Evolutionary conservation across 495 filamentous ascomycete genomes (phyloP), one percentile per base, ranked within the genome.

Genomic region (Daldinia loculata): DNA sequence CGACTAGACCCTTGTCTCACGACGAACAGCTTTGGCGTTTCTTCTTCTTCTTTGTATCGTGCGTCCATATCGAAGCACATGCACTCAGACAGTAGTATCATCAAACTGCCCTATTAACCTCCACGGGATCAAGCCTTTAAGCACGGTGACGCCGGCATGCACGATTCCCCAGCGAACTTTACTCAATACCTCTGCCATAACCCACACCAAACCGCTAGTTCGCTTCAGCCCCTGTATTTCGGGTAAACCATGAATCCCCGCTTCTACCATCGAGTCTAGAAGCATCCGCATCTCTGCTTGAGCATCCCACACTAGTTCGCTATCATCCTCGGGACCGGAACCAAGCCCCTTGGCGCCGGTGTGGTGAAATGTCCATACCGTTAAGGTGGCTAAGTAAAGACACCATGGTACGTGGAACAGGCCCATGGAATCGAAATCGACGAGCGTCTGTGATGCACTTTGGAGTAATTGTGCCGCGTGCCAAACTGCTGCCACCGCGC

Each of bases 321-420:
- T 79, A 19, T 78, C 75, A n/a, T 76, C 69, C 22, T 74, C 67
- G 15, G 48, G 66, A 12, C 22, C 11, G 61, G 59, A 45, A 32
- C 63, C 61, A 48, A 36, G 30, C 45, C 26, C 70, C 48, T 63
- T 68, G 2, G 63, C 6, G 7, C 66, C 50, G 6, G 72, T 66
- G 24, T 81, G 75, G 64, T 84, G 83, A 39, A 87, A 85, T 8
- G 81, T 79, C 85, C 85, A 89, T 53, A 82, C 81, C 0, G 81
- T 80, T 43, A 88, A 61, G 3, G 86, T 87, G 5, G 83, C 84
- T 26, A 88, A 74, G 67, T 89, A 89, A 34, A 87, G 70, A 66
- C 84, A 84, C 87, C 86, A 88, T 0, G 85, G 84, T 53, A 85
- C 85, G 71, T 87, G 85, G 64, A 87, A 87, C 6, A 83, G 76